Conservation (phyloP, 768 basidiomycete species). For the Mycena albidolilacea region DNA sequence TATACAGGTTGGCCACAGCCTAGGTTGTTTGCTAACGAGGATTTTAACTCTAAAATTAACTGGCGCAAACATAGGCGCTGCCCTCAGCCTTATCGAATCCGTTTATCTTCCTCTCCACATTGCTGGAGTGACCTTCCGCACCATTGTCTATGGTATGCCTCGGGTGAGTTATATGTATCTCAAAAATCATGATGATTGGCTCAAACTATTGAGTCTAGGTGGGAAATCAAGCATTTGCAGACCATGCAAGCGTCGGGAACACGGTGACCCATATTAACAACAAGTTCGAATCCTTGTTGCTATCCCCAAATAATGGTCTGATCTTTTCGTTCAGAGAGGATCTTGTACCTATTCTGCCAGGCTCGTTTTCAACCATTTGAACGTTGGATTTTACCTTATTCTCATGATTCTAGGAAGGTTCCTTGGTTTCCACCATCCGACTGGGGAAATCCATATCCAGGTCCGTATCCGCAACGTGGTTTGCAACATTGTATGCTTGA, state of each 20-base stretch:
- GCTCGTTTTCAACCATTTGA: constrained; percentile 38
- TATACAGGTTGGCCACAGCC: constrained; percentile 52
- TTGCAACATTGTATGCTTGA: background rate
- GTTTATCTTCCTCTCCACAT: constrained; percentile 70
- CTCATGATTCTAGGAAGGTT: constrained; percentile 47
- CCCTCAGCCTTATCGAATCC: constrained; percentile 61
- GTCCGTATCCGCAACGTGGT: constrained; percentile 28
- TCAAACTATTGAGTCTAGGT: constrained; percentile 47
- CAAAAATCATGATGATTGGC: background rate
- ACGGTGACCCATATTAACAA: constrained; percentile 71
- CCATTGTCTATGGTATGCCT: constrained; percentile 61
- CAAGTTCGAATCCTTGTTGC: constrained; percentile 44
- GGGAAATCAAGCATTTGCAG: constrained; percentile 72
- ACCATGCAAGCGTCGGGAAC: constrained; percentile 65
- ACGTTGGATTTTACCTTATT: constrained; percentile 35
- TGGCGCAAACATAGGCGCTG: constrained; percentile 47
- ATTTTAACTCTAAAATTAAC: constrained; percentile 15
- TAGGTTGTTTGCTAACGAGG: constrained; percentile 45
- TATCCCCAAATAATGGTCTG: background rate
- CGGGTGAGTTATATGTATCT: constrained; percentile 48
- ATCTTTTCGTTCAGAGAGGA: constrained; percentile 47
- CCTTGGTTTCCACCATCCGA: constrained; percentile 63
- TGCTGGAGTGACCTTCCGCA: constrained; percentile 54
- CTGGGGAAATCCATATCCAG: constrained; percentile 57
- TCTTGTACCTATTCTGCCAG: constrained; percentile 57